Base-by-base conservation (phyloP, 1,284 basidiomycete species). In the Irpex sp. region DNA sequence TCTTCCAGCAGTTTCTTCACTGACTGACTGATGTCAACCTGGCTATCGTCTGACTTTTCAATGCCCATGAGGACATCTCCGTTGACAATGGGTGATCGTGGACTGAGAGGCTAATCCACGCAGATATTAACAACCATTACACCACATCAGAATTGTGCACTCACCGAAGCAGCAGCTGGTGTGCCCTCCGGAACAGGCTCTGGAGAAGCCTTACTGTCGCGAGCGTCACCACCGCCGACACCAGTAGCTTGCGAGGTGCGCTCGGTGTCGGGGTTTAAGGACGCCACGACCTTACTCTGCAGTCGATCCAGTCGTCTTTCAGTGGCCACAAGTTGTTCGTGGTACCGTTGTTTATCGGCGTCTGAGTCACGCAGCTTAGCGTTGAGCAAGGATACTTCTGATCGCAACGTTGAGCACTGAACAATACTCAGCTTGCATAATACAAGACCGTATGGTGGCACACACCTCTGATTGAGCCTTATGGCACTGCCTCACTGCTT, bases 261-360 rank as follows among this genome's bases (percentile, higher is more conserved):
- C 70, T 73, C 69, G 74, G 43, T 6, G 27, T 66, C 22, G 56
- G 69, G 78, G 72, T 87, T 85, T 69, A 86, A 79, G 10, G 85
- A 82, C 64, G 82, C 81, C 6, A 93, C 87, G 2, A 90, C 88
- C 71, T 85, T 86, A 79, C 94, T 96, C 76, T 87, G 88, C 67
- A 92, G 79, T 56, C 94, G 88, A 77, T 97, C 96, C 64, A 92
- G 79, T n/a, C 91, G 89, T 74, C 88, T 93, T 82, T 96, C 92
- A 0, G 91, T 89, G 6, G 84, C 82, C 6, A 88, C 78, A 32
- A 97, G 88, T 60, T 91, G 88, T 49, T 87, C 85, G 68, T 88
- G 86, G 71, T 88, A 88, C 69, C 80, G 80, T 67, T 92, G 88
- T 66, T 86, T 89, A 72, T 92, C 86, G 20, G 83, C 80, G 74